Base-by-base conservation (phyloP, 352 stramenopile species). In the Peronospora tabacina region DNA sequence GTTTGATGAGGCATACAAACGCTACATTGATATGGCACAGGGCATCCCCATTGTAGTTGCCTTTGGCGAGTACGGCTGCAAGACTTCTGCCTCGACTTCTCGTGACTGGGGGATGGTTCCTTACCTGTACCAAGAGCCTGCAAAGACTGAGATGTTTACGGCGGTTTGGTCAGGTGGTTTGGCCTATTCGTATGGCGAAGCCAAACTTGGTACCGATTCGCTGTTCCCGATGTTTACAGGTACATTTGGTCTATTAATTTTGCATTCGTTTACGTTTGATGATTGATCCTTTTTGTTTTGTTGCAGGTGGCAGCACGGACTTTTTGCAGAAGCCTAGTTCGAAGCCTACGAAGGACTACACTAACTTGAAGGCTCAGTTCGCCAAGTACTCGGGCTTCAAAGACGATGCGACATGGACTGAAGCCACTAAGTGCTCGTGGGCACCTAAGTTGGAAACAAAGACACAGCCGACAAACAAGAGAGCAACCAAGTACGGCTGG, bases 171-270 rank as follows among this genome's bases (percentile, higher is more conserved):
- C 82, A 5, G 82, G 82, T 38, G 82, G 82, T 45, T 49, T 90
- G 29, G 82, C 81, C 20, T 94, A 94, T 45, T 91, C 82, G 38
- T 94, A 86, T 51, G 82, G 82, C 51, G 67, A 94, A 76, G 82
- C 82, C 5, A 90, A 87, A 44, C 63, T 94, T 33, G 57, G 62
- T 7, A 57, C 44, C 13, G 77, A 76, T 40, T 88, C 82, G 10
- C 56, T 75, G 24, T 93, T 87, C 44, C 82, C 82, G 1, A 88
- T 93, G 73, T 89, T 93, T 37, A 88, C 63, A 40, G 81, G 80
- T 88, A 61, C 20, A 2, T 22, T 58, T 20, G 7, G 0, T 26
- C 12, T 5, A 26, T 26, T 40, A 12, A 32, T 22, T 35, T 43
- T 26, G 12, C 20, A 44, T 19, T 49, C 6, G 9, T 33, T 56